A percentile compares a stretch with the other conserved stretches of the same genome.
Evolutionary conservation across 179 eudicot genomes (phyloP).

Genomic region (Actinidia polygama): DNA sequence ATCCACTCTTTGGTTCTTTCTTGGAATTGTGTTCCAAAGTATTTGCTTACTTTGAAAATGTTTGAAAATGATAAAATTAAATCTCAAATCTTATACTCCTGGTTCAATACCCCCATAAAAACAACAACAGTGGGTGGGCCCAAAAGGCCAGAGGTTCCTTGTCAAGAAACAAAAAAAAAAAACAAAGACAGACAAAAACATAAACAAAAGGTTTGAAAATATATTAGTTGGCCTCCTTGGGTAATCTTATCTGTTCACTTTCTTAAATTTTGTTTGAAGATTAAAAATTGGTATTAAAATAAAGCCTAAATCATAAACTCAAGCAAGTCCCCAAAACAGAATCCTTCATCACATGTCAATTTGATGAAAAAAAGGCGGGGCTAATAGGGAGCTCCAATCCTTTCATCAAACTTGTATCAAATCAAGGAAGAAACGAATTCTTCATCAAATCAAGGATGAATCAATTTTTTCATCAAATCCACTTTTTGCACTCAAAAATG

Average conservation of each 20-base stretch:
- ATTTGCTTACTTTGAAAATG: neutral
- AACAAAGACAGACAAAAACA: no score
- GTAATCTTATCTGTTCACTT: neutral
- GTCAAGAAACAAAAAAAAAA: no score
- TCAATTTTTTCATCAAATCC: no score
- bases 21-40: neutral
- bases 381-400: no score
- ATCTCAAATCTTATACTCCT: neutral
- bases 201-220: neutral
- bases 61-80: neutral
- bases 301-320: neutral
- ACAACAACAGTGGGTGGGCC: no score
- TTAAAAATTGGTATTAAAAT: neutral
- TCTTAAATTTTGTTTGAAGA: neutral
- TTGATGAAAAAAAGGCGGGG: no score
- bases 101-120: neutral
- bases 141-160: no score
- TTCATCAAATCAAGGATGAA: no score
- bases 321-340: neutral
- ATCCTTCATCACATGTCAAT: neutral
- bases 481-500: no score
- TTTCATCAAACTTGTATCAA: no score
- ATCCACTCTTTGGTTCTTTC: neutral
- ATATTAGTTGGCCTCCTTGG: neutral
- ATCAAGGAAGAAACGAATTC: no score